phyloP scores from a whole-genome alignment of 2,329 filamentous ascomycete genomes.

The Rutstroemia sp. region DNA sequence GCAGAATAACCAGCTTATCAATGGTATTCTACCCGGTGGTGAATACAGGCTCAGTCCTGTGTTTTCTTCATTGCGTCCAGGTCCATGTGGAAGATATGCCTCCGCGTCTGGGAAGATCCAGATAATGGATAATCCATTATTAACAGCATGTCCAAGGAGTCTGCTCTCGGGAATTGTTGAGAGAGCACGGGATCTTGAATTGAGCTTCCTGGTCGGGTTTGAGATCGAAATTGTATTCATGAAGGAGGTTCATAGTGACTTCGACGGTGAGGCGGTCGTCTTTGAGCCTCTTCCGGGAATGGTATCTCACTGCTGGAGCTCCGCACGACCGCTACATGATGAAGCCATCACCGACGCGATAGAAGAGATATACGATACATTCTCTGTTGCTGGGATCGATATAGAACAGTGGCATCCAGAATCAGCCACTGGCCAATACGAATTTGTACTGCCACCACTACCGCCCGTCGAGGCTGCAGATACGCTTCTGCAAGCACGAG shows the following conservation, averaged over 20 bases:
- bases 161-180: conserved; percentile 49
- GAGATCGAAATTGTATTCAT: conserved; percentile 77
- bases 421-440: conserved; percentile 5
- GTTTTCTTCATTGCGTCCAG: conserved; percentile 50
- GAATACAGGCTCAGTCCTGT: conserved; percentile 63
- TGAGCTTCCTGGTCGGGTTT: conserved; percentile 64
- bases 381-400: conserved; percentile 55
- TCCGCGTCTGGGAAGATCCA: conserved; percentile 62
- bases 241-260: conserved; percentile 28
- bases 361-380: conserved; percentile 54
- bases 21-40: conserved; percentile 49
- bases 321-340: conserved; percentile 55
- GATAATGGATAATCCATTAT: conserved; percentile 43
- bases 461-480: conserved; percentile 6
- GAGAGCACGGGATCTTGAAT: conserved; percentile 41
- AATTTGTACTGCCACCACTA: conserved; percentile 5
- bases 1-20: conserved; percentile 55
- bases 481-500: conserved; percentile 2
- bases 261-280: conserved; percentile 26
- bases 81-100: conserved; percentile 52
- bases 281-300: conserved; percentile 42
- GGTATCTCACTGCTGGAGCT: conserved; percentile 64
- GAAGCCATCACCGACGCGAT: conserved; percentile 50
- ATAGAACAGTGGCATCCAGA: conserved; percentile 30
- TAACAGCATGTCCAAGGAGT: conserved; percentile 57